Evolutionary conservation across 805 yeast genomes (phyloP), one percentile per base, ranked within the genome.

Genomic region (Suhomyces pyralidae): DNA sequence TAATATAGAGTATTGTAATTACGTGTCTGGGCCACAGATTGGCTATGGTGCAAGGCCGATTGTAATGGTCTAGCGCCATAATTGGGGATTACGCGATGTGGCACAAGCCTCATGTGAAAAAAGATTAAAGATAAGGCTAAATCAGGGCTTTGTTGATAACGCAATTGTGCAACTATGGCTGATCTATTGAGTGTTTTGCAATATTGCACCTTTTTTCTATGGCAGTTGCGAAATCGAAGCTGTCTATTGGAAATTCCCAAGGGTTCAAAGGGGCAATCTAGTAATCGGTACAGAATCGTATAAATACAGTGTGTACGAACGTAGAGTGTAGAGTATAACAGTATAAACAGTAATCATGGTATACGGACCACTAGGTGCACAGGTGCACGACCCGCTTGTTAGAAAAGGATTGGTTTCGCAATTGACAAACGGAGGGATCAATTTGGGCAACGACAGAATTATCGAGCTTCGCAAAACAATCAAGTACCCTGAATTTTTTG

Each of bases 401-500:
- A 36, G 42, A 32, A 34, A 36, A 10, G 20, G n/a, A 10, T n/a
- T 51, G 28, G 36, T 10, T n/a, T 15, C 43, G 6, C 46, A 47
- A 10, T 24, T 45, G 10, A 34, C 25, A 15, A 49, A 46, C 8
- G 30, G 45, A 20, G 53, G 53, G 15, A 40, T 32, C 15, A 24
- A 14, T 26, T 15, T 47, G 30, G 24, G 46, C 2, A 51, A 46
- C 17, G 49, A 52, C 2, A 47, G 53, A 25, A 34, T 59, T 36
- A 57, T 49, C 5, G 53, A 57, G 17, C 55, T 55, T n/a, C 55
- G 53, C 32, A 55, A 52, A 20, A 45, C 42, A 25, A 48, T 62
- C 46, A 62, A 61, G 54, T 64, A 63, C 52, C 67, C 67, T 1
- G 63, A 63, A 51, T 64, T 46, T 46, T 58, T 63, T 46, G 52